Evolutionary conservation across 495 filamentous ascomycete genomes (phyloP).

Genomic region (Trichoderma erinaceum): DNA sequence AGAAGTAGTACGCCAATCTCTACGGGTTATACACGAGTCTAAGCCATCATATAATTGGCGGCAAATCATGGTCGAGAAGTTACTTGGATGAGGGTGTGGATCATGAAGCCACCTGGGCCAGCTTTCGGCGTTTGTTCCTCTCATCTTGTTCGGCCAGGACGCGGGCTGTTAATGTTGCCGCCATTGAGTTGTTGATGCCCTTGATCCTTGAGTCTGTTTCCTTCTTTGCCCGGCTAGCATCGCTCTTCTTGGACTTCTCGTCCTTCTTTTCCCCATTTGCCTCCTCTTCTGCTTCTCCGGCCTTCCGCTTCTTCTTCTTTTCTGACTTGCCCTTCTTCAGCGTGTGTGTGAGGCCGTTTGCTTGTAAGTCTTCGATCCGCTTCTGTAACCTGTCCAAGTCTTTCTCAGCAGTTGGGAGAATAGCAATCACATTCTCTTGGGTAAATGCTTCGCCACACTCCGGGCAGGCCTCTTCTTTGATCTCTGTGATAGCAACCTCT

Average conservation of each 20-base stretch:
- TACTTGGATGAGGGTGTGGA: not conserved
- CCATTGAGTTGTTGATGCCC: constrained; percentile 79
- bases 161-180: constrained; percentile 74
- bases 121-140: constrained; percentile 70
- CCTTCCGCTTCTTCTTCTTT: constrained; percentile 52
- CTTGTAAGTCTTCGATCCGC: constrained; percentile 59
- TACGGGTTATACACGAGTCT: not conserved
- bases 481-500: constrained; percentile 74
- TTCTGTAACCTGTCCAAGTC: constrained; percentile 64
- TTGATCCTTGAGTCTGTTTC: constrained; percentile 28
- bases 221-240: constrained; percentile 24
- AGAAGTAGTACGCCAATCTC: not conserved
- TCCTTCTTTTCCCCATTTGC: constrained; percentile 20
- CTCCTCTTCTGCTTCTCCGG: constrained; percentile 35
- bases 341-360: constrained; percentile 72
- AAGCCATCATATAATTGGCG: not conserved
- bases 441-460: constrained; percentile 74
- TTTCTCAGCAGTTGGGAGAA: constrained; percentile 62
- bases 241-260: constrained; percentile 22
- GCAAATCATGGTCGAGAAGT: not conserved
- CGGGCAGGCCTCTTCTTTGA: constrained; percentile 45
- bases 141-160: constrained; percentile 82
- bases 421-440: constrained; percentile 71
- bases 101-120: constrained; percentile 28
- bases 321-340: constrained; percentile 86